A percentile compares a stretch with the other conserved stretches of the same genome.
Conservation (phyloP, 345 rosid species). For the Noccaea caerulescens region DNA sequence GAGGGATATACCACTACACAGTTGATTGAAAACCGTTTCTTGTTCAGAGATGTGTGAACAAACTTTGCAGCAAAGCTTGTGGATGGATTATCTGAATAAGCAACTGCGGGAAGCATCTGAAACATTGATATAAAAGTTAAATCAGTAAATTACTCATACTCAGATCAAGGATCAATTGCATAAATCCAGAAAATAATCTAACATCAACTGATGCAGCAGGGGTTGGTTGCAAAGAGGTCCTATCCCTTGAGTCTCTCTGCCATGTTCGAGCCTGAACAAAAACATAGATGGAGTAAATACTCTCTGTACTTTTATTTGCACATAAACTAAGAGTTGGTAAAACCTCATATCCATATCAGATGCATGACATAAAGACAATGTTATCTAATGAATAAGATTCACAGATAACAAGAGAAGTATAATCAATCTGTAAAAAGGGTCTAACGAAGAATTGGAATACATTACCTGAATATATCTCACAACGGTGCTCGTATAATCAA, state of each 20-base stretch:
- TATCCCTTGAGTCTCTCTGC: constrained; percentile 84
- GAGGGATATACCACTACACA: constrained; percentile 71
- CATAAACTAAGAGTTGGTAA: neutral
- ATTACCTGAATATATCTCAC: constrained; percentile 82
- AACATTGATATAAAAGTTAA: constrained; percentile 34
- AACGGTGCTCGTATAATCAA: constrained; percentile 96
- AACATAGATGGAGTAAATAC: constrained; percentile 9
- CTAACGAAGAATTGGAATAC: constrained; percentile 8
- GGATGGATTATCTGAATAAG: constrained; percentile 93
- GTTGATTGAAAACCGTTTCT: constrained; percentile 94
- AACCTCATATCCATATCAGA: constrained; percentile 5
- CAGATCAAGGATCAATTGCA: constrained; percentile 25
- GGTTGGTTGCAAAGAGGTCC: constrained; percentile 79
- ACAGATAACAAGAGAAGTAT: too few species aligned
- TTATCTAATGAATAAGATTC: neutral
- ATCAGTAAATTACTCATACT: constrained; percentile 13
- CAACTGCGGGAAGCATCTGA: constrained; percentile 89
- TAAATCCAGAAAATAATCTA: constrained; percentile 35
- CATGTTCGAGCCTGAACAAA: constrained; percentile 71
- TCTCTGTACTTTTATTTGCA: neutral
- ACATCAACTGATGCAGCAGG: constrained; percentile 97
- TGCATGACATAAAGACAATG: constrained; percentile 13
- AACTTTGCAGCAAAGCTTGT: constrained; percentile 93
- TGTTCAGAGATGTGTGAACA: constrained; percentile 95
- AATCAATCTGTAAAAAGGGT: neutral